These are phyloP conservation scores for Strigomonas culicis DNA, from an alignment of 208 protist species.

Conservation along the genomic window DNA sequence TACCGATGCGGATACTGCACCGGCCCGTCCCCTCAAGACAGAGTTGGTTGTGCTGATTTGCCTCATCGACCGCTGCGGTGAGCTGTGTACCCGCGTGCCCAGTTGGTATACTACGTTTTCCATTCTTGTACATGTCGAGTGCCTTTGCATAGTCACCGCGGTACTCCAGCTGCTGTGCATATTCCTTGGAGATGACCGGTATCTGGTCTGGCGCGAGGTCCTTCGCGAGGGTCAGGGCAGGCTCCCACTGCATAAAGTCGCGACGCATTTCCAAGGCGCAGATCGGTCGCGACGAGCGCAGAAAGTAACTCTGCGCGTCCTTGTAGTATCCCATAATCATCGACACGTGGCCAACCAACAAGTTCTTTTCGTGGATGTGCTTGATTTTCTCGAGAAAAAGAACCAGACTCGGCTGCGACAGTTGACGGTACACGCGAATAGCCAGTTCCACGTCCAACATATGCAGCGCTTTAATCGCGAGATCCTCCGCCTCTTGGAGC, in stretches of 20 bases:
- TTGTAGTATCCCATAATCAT: conserved; percentile 94
- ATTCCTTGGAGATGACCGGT: conserved; percentile 91
- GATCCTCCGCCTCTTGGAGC: conserved; percentile 72
- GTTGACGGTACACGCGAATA: conserved; percentile 90
- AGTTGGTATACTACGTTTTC: conserved; percentile 52
- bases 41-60: conserved; percentile 70
- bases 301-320: conserved; percentile 91
- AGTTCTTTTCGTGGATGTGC: conserved; percentile 92
- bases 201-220: conserved; percentile 89
- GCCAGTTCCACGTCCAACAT: conserved; percentile 93
- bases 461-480: conserved; percentile 90
- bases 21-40: conserved; percentile 87
- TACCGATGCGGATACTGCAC: conserved; percentile 87
- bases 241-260: conserved; percentile 97
- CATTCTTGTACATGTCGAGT: conserved; percentile 86
- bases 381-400: conserved; percentile 89
- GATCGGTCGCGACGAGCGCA: conserved; percentile 88
- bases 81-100: conserved; percentile 81
- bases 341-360: conserved; percentile 94
- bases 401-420: conserved; percentile 92
- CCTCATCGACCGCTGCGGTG: conserved; percentile 58
- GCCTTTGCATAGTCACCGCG: conserved; percentile 92
- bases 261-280: conserved; percentile 96
- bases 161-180: conserved; percentile 95
- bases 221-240: conserved; percentile 90